phyloP scores from a whole-genome alignment of 2,329 filamentous ascomycete species.

The Fusarium sp. region DNA sequence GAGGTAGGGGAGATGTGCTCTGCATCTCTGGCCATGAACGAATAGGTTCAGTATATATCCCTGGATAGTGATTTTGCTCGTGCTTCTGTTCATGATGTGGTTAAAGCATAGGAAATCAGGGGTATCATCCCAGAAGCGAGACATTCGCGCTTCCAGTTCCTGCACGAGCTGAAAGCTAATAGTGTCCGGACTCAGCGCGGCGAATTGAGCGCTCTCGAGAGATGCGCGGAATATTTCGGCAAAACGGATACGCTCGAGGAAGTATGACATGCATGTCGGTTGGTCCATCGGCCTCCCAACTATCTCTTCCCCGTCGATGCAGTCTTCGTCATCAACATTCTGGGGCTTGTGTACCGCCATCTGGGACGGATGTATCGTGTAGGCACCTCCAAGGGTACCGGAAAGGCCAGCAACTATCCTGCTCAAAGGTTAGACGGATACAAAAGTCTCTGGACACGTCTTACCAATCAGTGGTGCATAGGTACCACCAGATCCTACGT shows the following conservation, averaged over 20 bases:
- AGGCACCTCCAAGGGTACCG: constrained; percentile 44
- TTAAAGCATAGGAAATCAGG: constrained; percentile 41
- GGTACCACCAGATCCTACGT: constrained; percentile 53
- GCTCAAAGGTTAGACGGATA: not conserved
- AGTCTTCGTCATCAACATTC: constrained; percentile 49
- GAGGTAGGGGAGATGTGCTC: constrained; percentile 45
- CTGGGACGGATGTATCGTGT: constrained; percentile 47
- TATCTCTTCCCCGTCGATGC: constrained; percentile 39
- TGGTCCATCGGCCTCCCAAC: constrained; percentile 38
- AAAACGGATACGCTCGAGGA: constrained; percentile 48
- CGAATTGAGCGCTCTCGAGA: constrained; percentile 43
- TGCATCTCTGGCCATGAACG: constrained; percentile 44
- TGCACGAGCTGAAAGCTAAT: constrained; percentile 43
- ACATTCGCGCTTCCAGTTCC: constrained; percentile 42
- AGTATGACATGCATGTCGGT: constrained; percentile 46
- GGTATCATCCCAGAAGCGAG: constrained; percentile 35
- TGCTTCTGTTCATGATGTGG: not conserved
- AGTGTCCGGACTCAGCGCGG: constrained; percentile 40
- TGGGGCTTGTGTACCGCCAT: constrained; percentile 49
- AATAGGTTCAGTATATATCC: constrained; percentile 44
- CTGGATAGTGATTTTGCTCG: constrained; percentile 34
- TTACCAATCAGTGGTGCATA: constrained; percentile 51
- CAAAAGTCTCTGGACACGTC: not conserved
- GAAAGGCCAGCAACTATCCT: constrained; percentile 49
- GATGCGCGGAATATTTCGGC: constrained; percentile 47